phyloP scores from a whole-genome alignment of 148 eudicot genomes.

The Camellia granthamiana region DNA sequence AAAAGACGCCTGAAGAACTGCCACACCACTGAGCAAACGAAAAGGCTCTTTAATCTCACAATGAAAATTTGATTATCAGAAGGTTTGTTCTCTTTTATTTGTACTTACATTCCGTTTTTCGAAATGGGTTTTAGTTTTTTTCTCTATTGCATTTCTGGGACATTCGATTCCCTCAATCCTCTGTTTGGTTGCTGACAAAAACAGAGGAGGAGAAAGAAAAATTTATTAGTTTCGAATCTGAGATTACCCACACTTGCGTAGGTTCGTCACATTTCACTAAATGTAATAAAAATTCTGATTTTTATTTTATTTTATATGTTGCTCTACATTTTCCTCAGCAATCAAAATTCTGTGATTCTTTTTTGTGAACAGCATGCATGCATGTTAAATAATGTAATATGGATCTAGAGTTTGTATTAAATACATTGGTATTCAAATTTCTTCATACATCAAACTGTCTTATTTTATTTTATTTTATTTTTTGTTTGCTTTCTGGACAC shows the following conservation, averaged over 20 bases:
- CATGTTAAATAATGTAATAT: neutral
- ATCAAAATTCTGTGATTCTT: neutral
- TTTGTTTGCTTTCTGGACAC: neutral
- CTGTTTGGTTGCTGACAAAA: constrained; percentile 11
- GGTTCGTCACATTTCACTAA: neutral
- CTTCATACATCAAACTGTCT: neutral
- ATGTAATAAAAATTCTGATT: neutral
- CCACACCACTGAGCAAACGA: neutral
- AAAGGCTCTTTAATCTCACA: neutral
- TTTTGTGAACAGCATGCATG: neutral
- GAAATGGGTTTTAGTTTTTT: neutral
- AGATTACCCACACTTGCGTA: neutral
- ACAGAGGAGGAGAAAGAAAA: neutral
- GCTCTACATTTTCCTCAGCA: constrained; percentile 2
- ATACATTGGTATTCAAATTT: neutral
- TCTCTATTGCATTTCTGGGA: neutral
- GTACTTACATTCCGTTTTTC: neutral
- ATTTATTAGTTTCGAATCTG: neutral
- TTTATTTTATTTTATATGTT: neutral
- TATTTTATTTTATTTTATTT: neutral
- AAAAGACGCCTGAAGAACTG: neutral
- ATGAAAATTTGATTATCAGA: constrained; percentile 11
- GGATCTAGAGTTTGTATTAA: neutral
- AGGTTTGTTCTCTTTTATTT: neutral
- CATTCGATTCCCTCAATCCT: neutral